phyloP scores from a whole-genome alignment of 768 basidiomycete genomes.

The Tephrocybe rancida region DNA sequence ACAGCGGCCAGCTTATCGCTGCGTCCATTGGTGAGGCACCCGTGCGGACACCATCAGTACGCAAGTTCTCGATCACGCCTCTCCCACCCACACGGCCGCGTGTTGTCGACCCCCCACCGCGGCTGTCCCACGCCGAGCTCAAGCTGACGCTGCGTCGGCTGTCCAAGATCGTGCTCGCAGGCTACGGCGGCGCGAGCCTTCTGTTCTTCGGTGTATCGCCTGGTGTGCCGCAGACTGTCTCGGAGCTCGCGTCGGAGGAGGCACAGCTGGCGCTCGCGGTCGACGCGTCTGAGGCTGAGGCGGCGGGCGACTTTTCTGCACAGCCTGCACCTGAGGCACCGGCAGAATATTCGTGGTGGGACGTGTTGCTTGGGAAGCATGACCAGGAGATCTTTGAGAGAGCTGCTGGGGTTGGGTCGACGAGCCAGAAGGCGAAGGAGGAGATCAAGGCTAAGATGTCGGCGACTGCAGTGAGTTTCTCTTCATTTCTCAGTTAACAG shows the following conservation, averaged over 20 bases:
- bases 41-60: conserved; percentile 31
- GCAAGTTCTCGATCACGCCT: conserved; percentile 17
- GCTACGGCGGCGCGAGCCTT: conserved; percentile 81
- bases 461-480: conserved; percentile 47
- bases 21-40: conserved; percentile 78
- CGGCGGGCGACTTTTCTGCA: conserved; percentile 41
- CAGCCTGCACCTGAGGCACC: conserved; percentile 21
- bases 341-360: conserved; percentile 77
- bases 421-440: conserved; percentile 27
- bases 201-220: conserved; percentile 77
- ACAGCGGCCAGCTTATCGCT: conserved; percentile 72
- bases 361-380: conserved; percentile 76
- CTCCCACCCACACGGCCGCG: conserved; percentile 10
- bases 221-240: conserved; percentile 29
- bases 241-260: conserved; percentile 58
- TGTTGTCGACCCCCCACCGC: conserved; percentile 11
- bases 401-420: conserved; percentile 41
- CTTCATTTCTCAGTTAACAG: not conserved
- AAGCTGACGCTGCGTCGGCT: conserved; percentile 74
- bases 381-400: conserved; percentile 83
- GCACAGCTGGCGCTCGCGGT: conserved; percentile 65
- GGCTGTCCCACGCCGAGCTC: conserved; percentile 48
- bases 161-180: conserved; percentile 82
- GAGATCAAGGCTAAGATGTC: conserved; percentile 47
- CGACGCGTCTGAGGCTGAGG: conserved; percentile 72